phyloP scores from a whole-genome alignment of 768 basidiomycete species.

The Galerina sulciceps region DNA sequence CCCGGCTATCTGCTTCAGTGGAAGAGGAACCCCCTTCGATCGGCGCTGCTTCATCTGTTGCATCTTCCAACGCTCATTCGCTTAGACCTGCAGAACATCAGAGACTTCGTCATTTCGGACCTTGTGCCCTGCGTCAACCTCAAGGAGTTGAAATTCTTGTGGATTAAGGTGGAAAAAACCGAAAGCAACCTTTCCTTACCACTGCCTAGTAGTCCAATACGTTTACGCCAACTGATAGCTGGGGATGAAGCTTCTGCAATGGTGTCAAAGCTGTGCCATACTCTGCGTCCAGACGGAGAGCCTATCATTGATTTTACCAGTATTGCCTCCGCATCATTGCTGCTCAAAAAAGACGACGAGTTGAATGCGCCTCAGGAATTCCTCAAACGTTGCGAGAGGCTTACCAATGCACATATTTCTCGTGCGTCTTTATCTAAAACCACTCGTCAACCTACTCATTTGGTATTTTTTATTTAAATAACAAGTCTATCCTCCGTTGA shows the following conservation, averaged over 20 bases:
- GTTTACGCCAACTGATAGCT: neutral
- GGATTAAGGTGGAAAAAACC: neutral
- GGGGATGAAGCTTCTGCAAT: neutral
- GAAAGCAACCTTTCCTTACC: neutral
- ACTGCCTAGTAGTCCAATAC: neutral
- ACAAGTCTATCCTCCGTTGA: neutral
- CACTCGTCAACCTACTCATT: no score
- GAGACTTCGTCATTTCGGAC: neutral
- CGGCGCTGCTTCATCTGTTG: slow-evolving; percentile 8
- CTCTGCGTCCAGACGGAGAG: neutral
- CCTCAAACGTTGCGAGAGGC: neutral
- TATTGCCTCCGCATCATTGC: neutral
- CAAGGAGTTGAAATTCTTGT: neutral
- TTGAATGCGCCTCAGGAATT: neutral
- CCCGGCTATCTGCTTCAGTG: neutral
- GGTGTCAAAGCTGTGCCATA: neutral
- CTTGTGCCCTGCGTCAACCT: slow-evolving; percentile 2
- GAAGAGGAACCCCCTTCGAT: slow-evolving; percentile 5
- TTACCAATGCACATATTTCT: neutral
- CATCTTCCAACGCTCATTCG: slow-evolving; percentile 7
- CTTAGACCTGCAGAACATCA: neutral
- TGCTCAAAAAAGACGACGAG: neutral
- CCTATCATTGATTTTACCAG: neutral
- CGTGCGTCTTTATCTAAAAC: neutral
- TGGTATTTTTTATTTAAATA: no score